These are phyloP conservation scores for Tulasnella sp. DNA, from an alignment of 768 basidiomycete species.

Conservation along the genomic window DNA sequence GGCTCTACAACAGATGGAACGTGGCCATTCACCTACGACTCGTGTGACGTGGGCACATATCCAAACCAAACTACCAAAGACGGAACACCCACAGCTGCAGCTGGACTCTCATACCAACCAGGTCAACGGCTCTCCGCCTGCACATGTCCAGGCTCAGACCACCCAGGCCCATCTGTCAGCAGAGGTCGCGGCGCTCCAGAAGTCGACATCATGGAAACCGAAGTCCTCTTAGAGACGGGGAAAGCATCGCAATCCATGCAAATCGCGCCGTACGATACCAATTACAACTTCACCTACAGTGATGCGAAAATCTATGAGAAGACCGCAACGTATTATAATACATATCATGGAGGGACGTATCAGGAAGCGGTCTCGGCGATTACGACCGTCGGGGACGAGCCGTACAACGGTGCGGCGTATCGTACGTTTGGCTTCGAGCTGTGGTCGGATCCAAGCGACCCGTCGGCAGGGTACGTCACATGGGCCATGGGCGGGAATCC, in stretches of 20 bases:
- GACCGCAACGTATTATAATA: slow-evolving; percentile 44
- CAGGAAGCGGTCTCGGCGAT: slow-evolving; percentile 70
- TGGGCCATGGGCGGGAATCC: slow-evolving; percentile 61
- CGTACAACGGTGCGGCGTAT: slow-evolving; percentile 47
- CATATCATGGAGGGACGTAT: slow-evolving; percentile 34
- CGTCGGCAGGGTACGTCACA: slow-evolving; percentile 64
- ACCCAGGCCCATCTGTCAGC: slow-evolving; percentile 67
- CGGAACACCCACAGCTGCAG: slow-evolving; percentile 46
- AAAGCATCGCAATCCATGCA: slow-evolving; percentile 72
- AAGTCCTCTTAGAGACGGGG: slow-evolving; percentile 42
- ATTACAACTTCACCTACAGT: slow-evolving; percentile 48
- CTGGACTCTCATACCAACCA: slow-evolving; percentile 60
- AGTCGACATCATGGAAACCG: slow-evolving; percentile 85
- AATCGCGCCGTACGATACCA: slow-evolving; percentile 63
- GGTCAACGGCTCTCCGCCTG: slow-evolving; percentile 83
- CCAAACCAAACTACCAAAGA: slow-evolving; percentile 60
- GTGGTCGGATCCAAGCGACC: slow-evolving; percentile 58
- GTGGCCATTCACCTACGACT: slow-evolving; percentile 76
- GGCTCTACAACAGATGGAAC: slow-evolving; percentile 79
- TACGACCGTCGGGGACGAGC: slow-evolving; percentile 39
- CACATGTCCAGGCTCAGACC: slow-evolving; percentile 74
- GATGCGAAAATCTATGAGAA: slow-evolving; percentile 44
- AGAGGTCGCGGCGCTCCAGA: slow-evolving; percentile 75
- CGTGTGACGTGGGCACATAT: slow-evolving; percentile 80
- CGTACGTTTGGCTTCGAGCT: slow-evolving; percentile 67